Percentiles rank a stretch among this genome's conserved stretches.
Conservation (phyloP, 495 filamentous ascomycete genomes). For the Penicillium simplicissimum region DNA sequence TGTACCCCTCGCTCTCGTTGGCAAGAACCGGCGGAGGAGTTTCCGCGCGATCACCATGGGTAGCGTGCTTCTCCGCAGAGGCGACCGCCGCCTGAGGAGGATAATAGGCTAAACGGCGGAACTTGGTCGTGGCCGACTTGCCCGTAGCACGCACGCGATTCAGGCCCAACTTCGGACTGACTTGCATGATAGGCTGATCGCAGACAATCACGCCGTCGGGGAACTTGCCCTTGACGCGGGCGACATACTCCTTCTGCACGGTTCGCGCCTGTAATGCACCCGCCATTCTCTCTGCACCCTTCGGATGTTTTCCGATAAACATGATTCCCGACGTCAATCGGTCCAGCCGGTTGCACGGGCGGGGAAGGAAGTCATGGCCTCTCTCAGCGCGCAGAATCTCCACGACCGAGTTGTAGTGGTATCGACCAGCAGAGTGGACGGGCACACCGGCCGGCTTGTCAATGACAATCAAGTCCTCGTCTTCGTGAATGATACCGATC, state of each 20-base stretch:
- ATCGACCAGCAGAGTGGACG: slow-evolving; percentile 91
- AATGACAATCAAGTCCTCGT: slow-evolving; percentile 88
- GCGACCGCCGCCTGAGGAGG: slow-evolving; percentile 46
- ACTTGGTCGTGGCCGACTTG: slow-evolving; percentile 85
- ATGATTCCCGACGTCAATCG: slow-evolving; percentile 92
- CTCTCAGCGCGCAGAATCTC: slow-evolving; percentile 89
- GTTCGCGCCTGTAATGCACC: slow-evolving; percentile 69
- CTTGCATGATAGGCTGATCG: slow-evolving; percentile 88
- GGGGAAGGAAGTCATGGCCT: slow-evolving; percentile 65
- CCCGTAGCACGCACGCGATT: slow-evolving; percentile 92
- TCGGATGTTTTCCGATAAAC: slow-evolving; percentile 87
- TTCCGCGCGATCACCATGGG: slow-evolving; percentile 33
- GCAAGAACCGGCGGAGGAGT: slow-evolving; percentile 30
- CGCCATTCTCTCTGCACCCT: slow-evolving; percentile 75
- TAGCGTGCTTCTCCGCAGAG: slow-evolving; percentile 15
- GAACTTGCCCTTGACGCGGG: slow-evolving; percentile 87
- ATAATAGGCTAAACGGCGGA: slow-evolving; percentile 86
- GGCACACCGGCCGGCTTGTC: slow-evolving; percentile 95
- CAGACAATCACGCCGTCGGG: slow-evolving; percentile 79
- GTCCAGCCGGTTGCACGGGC: slow-evolving; percentile 93
- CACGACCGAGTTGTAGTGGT: slow-evolving; percentile 89
- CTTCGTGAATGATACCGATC: slow-evolving; percentile 83
- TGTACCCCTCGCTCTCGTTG: slow-evolving; percentile 68
- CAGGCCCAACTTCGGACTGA: slow-evolving; percentile 91
- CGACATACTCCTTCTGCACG: slow-evolving; percentile 92